Base-by-base conservation (phyloP, 345 rosid species). In the Microcos paniculata region DNA sequence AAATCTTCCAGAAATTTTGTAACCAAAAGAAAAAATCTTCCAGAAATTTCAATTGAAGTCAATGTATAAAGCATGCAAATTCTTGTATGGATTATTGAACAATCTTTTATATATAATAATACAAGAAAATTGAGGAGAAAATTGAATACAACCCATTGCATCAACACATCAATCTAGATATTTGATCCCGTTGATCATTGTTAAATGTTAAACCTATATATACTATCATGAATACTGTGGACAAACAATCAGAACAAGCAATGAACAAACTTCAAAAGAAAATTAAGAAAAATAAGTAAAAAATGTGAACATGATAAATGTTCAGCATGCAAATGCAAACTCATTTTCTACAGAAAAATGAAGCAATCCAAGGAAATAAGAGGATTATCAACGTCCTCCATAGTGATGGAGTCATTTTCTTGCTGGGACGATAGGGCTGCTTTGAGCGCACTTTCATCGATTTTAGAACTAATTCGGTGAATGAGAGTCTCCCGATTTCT, bases 301-400 rank as follows among this genome's bases (percentile, higher is more conserved):
- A 49, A 30, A 19, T 30, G 10, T 30, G 73, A 70, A 49, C 61
- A 51, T 51, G 46, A 33, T 0, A 52, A 31, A 70, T 53, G 74
- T 51, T 31, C 62, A 33, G 58, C 49, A 70, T 70, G 74, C 48
- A 53, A 24, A 69, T 31, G 67, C 78, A 69, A 56, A 59, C 69
- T 42, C 61, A 65, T 19, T 70, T 33, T 81, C 78, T 85, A 90
- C n/a, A 94, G 86, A 80, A 94, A 94, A 64, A 94, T 92, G 78
- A 92, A 94, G 77, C 98, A 94, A 84, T 94, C 98, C 86, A 94
- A 86, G 76, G 97, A 92, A 72, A 94, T 91, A 24, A 85, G 85
- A 75, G 97, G 98, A 70, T 89, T 92, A 23, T 86, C 88, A 2
- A 92, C 70, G 71, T 92, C 94, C 78, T 92, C 97, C 73, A 83